Percentiles rank a stretch among this genome's conserved stretches.
phyloP scores from a whole-genome alignment of 179 eudicot species.

The Vitellaria paradoxa region DNA sequence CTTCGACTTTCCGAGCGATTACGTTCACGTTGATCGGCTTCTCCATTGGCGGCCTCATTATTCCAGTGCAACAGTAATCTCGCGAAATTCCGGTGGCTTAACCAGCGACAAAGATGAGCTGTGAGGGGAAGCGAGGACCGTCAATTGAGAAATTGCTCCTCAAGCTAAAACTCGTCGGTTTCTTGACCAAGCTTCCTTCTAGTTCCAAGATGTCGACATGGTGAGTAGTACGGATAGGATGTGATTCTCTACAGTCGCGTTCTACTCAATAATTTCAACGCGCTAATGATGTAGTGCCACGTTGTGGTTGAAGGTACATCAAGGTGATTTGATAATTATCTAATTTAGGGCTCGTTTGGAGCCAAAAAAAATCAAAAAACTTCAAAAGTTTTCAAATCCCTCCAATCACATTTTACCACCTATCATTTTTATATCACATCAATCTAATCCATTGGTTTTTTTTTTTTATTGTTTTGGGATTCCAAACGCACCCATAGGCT shows the following conservation, averaged over 20 bases:
- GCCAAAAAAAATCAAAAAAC: too few species aligned
- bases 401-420: too few species aligned
- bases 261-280: neutral
- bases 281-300: too few species aligned
- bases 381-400: too few species aligned
- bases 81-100: neutral
- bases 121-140: neutral
- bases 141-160: neutral
- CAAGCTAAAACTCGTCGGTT: neutral
- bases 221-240: neutral
- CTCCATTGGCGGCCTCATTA: slow-evolving; percentile 46
- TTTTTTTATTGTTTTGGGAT: too few species aligned
- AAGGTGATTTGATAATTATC: too few species aligned
- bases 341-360: too few species aligned
- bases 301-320: too few species aligned
- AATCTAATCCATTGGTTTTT: too few species aligned
- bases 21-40: slow-evolving; percentile 53
- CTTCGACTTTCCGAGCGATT: slow-evolving; percentile 62
- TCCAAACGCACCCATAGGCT: too few species aligned
- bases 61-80: slow-evolving; percentile 12
- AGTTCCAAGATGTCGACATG: neutral
- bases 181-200: neutral
- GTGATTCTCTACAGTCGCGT: neutral
- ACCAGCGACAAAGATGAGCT: neutral
- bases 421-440: too few species aligned